Evolutionary conservation across 2,329 filamentous ascomycete genomes (phyloP).

Genomic region (Catunica adiposa): DNA sequence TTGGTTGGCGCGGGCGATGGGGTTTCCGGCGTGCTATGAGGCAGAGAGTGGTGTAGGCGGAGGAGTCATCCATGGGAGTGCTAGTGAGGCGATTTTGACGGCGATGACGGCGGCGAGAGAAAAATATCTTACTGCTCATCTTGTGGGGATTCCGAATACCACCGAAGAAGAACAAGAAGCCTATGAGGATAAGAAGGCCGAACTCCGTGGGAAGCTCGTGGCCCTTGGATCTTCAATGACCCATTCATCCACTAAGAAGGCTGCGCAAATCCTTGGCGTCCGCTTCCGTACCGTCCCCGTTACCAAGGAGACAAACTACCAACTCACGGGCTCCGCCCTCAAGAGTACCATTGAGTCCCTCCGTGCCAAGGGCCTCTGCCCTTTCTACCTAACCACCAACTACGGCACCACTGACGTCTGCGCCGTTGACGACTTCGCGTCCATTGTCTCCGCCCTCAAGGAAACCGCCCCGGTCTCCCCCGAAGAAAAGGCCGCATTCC

Average conservation of each 20-base stretch:
- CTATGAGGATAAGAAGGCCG: conserved; percentile 51
- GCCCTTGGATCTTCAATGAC: conserved; percentile 64
- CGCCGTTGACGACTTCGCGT: conserved; percentile 64
- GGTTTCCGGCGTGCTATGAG: conserved; percentile 55
- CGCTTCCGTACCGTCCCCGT: conserved; percentile 57
- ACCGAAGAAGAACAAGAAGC: conserved; percentile 7
- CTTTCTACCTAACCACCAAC: conserved; percentile 73
- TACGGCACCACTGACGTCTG: conserved; percentile 81
- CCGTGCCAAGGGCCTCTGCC: conserved; percentile 53
- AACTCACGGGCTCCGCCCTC: conserved; percentile 50
- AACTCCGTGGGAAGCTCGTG: conserved; percentile 46
- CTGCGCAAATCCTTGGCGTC: conserved; percentile 71
- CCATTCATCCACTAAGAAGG: conserved; percentile 77
- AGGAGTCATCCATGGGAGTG: conserved; percentile 86
- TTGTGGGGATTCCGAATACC: conserved; percentile 30
- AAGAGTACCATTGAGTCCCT: conserved; percentile 46
- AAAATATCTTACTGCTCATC: conserved; percentile 49
- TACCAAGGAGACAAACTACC: conserved; percentile 44
- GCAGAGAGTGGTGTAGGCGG: conserved; percentile 59
- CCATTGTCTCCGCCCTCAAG: conserved; percentile 39
- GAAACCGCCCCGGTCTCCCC: neutral
- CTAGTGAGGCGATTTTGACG: conserved; percentile 73
- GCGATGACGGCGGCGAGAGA: conserved; percentile 79
- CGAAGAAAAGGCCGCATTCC: neutral
- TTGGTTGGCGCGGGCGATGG: conserved; percentile 67